A percentile compares a stretch with the other conserved stretches of the same genome.
Evolutionary conservation across 495 filamentous ascomycete species (phyloP).

Genomic region (Oidiodendron maius): DNA sequence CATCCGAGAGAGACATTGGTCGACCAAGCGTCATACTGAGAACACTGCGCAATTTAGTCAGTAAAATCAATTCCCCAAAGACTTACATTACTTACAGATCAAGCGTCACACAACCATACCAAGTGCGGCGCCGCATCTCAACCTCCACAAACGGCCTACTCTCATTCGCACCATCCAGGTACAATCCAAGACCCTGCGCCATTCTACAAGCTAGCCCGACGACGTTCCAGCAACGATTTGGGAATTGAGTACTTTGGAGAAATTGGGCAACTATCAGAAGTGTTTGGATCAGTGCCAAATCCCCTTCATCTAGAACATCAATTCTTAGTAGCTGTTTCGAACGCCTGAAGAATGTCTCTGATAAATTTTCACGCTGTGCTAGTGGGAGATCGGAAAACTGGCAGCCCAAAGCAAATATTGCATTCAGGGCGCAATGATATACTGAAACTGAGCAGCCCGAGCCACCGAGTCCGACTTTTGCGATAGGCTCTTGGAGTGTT

Average conservation of each 20-base stretch:
- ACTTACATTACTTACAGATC: slow-evolving; percentile 33
- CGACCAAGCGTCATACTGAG: slow-evolving; percentile 44
- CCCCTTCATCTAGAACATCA: slow-evolving; percentile 37
- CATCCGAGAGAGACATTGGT: slow-evolving; percentile 38
- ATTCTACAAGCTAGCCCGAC: slow-evolving; percentile 42
- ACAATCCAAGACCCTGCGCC: slow-evolving; percentile 41
- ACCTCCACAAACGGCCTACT: slow-evolving; percentile 28
- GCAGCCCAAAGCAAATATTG: slow-evolving; percentile 37
- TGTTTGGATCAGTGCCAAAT: slow-evolving; percentile 39
- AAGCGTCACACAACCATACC: slow-evolving; percentile 44
- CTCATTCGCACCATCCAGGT: slow-evolving; percentile 26
- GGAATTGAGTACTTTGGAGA: slow-evolving; percentile 40
- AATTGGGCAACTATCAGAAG: slow-evolving; percentile 37
- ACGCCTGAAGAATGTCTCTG: slow-evolving; percentile 39
- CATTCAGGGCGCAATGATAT: slow-evolving; percentile 39
- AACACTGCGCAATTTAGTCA: slow-evolving; percentile 27
- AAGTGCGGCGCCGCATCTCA: slow-evolving; percentile 39
- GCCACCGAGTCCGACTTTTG: slow-evolving; percentile 32
- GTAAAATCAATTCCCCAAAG: background rate
- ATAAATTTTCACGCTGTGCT: slow-evolving; percentile 28
- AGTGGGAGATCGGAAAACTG: slow-evolving; percentile 37
- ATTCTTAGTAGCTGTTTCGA: slow-evolving; percentile 37
- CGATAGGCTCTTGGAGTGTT: slow-evolving; percentile 23
- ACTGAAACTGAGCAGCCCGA: slow-evolving; percentile 34
- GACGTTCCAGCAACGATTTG: slow-evolving; percentile 40